Conservation (phyloP, 768 basidiomycete species). For the Infundibulicybe gibba region DNA sequence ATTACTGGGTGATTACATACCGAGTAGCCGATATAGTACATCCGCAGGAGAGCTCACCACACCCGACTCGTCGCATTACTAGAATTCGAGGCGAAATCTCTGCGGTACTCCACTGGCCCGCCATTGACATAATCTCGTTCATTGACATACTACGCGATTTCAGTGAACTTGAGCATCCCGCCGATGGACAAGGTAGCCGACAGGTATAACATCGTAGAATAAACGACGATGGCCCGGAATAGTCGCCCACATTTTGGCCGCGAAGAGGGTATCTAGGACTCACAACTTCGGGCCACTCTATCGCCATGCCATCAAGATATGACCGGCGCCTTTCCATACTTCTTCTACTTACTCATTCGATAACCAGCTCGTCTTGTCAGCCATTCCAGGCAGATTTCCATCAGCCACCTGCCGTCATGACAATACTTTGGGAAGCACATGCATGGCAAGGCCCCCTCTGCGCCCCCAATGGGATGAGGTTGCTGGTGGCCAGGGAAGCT, state of each 20-base stretch:
- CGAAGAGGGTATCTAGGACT: conserved; percentile 27
- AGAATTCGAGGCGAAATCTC: conserved; percentile 12
- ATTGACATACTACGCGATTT: conserved; percentile 24
- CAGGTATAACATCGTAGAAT: conserved; percentile 26
- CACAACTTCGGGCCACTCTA: no score
- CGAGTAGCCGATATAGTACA: neutral
- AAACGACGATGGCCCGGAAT: conserved; percentile 30
- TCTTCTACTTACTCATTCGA: no score
- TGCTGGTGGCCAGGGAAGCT: no score
- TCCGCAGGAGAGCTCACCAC: conserved; percentile 18
- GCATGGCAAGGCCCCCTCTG: no score
- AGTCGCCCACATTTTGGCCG: conserved; percentile 28
- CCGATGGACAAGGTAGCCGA: conserved; percentile 26
- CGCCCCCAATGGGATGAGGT: no score
- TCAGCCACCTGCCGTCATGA: no score
- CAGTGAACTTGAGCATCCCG: conserved; percentile 26
- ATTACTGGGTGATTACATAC: no score
- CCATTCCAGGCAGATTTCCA: no score
- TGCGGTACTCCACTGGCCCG: conserved; percentile 10
- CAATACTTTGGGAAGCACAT: no score
- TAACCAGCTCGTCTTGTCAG: no score
- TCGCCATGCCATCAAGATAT: no score
- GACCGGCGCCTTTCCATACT: no score
- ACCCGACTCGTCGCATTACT: conserved; percentile 26
- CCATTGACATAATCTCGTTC: conserved; percentile 11